Evolutionary conservation across 768 basidiomycete species (phyloP).

Genomic region (Termitomyces titanicus): DNA sequence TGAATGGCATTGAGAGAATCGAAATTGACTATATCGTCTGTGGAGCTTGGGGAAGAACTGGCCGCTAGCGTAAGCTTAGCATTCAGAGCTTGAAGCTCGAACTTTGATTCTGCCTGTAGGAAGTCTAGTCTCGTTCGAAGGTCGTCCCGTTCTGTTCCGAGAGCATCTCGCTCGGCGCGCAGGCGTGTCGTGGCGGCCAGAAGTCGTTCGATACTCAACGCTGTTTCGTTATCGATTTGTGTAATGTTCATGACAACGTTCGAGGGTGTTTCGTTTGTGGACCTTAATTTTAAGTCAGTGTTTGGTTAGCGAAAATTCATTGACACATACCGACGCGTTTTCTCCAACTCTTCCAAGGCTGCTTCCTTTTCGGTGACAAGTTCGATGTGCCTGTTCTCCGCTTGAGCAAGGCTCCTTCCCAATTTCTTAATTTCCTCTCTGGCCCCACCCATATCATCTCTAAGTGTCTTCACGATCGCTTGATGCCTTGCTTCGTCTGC

Average conservation of each 20-base stretch:
- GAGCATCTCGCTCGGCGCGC: slow-evolving; percentile 59
- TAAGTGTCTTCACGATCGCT: slow-evolving; percentile 48
- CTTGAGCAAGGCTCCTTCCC: slow-evolving; percentile 29
- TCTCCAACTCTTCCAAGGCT: slow-evolving; percentile 40
- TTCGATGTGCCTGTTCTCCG: slow-evolving; percentile 40
- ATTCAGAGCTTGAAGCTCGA: slow-evolving; percentile 58
- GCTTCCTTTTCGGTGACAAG: slow-evolving; percentile 56
- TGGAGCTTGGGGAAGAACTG: slow-evolving; percentile 16
- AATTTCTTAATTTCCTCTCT: slow-evolving; percentile 35
- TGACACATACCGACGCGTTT: slow-evolving; percentile 19
- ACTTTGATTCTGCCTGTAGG: slow-evolving; percentile 61
- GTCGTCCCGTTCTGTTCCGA: slow-evolving; percentile 54
- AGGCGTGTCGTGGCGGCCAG: slow-evolving; percentile 64
- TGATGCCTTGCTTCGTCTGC: slow-evolving; percentile 68
- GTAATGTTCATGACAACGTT: background rate
- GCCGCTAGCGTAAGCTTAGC: slow-evolving; percentile 35
- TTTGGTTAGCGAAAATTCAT: background rate
- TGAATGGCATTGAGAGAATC: slow-evolving; percentile 23
- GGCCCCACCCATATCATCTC: slow-evolving; percentile 40
- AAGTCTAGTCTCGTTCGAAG: slow-evolving; percentile 65
- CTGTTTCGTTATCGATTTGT: slow-evolving; percentile 25
- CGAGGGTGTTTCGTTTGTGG: background rate
- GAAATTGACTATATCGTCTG: slow-evolving; percentile 22
- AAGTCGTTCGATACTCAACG: slow-evolving; percentile 49
- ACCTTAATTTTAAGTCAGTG: background rate